phyloP scores from a whole-genome alignment of 1,139 yeast genomes.

The Lodderomyces theae region DNA sequence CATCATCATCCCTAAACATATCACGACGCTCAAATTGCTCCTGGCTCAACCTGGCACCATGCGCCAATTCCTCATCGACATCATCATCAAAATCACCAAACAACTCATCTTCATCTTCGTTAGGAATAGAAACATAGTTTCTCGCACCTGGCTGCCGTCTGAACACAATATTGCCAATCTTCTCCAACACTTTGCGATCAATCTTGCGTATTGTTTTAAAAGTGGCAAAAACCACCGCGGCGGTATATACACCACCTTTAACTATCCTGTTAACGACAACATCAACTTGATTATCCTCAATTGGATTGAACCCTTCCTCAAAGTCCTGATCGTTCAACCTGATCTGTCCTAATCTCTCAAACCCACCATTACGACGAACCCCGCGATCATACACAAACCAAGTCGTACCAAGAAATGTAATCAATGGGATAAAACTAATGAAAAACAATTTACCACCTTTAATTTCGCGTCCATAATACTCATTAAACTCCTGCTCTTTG shows the following conservation, averaged over 20 bases:
- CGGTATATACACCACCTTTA: constrained; percentile 56
- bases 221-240: constrained; percentile 43
- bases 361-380: constrained; percentile 75
- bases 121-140: constrained; percentile 44
- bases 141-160: constrained; percentile 43
- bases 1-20: constrained; percentile 13
- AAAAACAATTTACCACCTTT: constrained; percentile 53
- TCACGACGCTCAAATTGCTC: constrained; percentile 16
- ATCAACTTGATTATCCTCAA: constrained; percentile 67
- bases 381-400: constrained; percentile 84
- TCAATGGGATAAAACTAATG: constrained; percentile 57
- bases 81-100: constrained; percentile 48
- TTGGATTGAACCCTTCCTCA: constrained; percentile 60
- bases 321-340: constrained; percentile 73
- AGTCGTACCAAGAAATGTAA: constrained; percentile 53
- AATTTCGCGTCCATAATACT: constrained; percentile 55
- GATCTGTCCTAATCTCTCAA: constrained; percentile 80
- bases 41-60: constrained; percentile 22
- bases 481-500: constrained; percentile 61
- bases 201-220: constrained; percentile 36
- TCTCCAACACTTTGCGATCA: constrained; percentile 36
- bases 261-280: constrained; percentile 60
- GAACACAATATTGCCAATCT: constrained; percentile 33
- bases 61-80: constrained; percentile 48
- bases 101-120: constrained; percentile 41